These are phyloP conservation scores for Lipomyces japonicus DNA, from an alignment of 805 yeast species.

Conservation along the genomic window DNA sequence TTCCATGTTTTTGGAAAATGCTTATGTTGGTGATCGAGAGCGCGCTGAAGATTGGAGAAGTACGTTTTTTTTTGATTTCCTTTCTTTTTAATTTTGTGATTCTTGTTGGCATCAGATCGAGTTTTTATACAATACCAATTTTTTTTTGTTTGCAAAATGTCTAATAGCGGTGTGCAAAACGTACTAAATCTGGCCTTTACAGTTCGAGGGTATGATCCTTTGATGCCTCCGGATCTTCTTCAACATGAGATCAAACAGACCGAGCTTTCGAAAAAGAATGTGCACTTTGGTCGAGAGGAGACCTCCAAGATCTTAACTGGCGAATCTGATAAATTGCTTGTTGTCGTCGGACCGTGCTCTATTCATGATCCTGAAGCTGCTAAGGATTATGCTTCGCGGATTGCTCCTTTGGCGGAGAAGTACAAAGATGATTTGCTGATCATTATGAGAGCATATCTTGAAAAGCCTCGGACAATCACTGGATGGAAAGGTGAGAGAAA, in stretches of 20 bases:
- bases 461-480: conserved; percentile 97
- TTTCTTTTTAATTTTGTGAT: neutral
- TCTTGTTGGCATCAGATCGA: no score
- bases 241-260: conserved; percentile 80
- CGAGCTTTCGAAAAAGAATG: conserved; percentile 54
- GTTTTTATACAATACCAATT: no score
- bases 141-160: neutral
- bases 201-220: conserved; percentile 84
- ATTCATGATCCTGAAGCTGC: conserved; percentile 94
- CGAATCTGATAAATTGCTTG: conserved; percentile 77
- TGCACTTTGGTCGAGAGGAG: conserved; percentile 70
- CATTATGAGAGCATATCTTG: conserved; percentile 96
- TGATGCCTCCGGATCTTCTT: conserved; percentile 89
- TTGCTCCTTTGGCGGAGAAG: conserved; percentile 56
- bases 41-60: conserved; percentile 70
- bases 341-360: conserved; percentile 96
- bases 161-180: neutral
- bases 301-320: conserved; percentile 73
- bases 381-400: conserved; percentile 72
- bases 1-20: conserved; percentile 89
- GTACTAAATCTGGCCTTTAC: no score
- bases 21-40: conserved; percentile 75
- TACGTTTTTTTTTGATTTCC: conserved; percentile 21
- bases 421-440: conserved; percentile 72
- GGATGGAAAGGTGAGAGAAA: conserved; percentile 85